These are phyloP conservation scores for Sclerotinia minor DNA, from an alignment of 2,329 filamentous ascomycete species.

Conservation along the genomic window DNA sequence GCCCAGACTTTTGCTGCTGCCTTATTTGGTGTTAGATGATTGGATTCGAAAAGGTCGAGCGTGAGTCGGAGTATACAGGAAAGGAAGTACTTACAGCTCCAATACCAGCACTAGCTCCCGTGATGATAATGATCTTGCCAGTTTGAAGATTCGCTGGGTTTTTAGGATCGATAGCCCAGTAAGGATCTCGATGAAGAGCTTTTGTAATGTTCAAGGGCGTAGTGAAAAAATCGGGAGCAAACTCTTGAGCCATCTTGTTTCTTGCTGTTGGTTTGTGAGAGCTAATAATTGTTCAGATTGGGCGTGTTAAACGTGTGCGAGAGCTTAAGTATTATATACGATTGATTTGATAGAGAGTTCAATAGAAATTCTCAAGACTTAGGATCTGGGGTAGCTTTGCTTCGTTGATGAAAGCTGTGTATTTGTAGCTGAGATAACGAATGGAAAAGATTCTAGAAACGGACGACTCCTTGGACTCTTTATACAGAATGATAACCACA, in stretches of 20 bases:
- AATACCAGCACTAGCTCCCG: slow-evolving; percentile 39
- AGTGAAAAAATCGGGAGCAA: slow-evolving; percentile 8
- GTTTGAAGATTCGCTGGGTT: slow-evolving; percentile 33
- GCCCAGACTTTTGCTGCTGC: slow-evolving; percentile 39
- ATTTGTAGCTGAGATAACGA: not conserved
- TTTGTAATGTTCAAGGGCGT: slow-evolving; percentile 35
- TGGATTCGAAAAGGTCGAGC: not conserved
- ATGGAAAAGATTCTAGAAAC: not conserved
- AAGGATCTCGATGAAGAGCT: slow-evolving; percentile 35
- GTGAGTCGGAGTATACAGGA: no score
- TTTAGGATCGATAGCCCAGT: slow-evolving; percentile 33
- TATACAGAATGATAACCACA: not conserved
- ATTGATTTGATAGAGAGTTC: no score
- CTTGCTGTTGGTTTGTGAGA: not conserved
- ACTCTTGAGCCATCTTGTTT: not conserved
- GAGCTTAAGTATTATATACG: no score
- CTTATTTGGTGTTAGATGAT: slow-evolving; percentile 12
- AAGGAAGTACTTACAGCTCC: slow-evolving; percentile 35
- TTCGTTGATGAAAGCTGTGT: not conserved
- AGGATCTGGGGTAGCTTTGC: not conserved
- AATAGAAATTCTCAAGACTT: not conserved
- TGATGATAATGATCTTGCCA: slow-evolving; percentile 37
- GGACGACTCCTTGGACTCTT: not conserved
- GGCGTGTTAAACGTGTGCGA: not conserved
- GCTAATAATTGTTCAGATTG: not conserved